Evolutionary conservation across 108 stramenopile species (phyloP).

Genomic region (Skeletonema marinoi): DNA sequence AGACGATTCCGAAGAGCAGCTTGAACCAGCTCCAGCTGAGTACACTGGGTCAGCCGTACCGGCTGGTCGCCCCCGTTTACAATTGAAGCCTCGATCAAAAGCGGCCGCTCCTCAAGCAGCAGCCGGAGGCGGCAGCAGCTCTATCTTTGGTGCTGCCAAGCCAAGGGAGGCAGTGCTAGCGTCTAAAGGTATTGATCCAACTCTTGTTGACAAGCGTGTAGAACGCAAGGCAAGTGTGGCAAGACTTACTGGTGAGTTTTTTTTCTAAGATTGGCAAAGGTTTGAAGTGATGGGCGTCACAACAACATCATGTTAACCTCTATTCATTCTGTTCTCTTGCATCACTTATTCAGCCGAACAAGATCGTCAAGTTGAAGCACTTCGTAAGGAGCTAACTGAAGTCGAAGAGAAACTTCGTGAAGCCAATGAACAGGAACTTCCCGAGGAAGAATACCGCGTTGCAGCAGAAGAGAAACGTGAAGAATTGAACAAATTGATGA

Average conservation of each 20-base stretch:
- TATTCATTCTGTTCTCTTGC: neutral
- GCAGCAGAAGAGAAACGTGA: conserved; percentile 40
- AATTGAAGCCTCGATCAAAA: conserved; percentile 46
- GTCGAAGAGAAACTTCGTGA: conserved; percentile 54
- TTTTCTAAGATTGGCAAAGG: neutral
- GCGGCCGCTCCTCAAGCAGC: neutral
- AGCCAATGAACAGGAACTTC: conserved; percentile 66
- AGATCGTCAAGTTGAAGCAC: conserved; percentile 50
- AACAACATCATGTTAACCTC: neutral
- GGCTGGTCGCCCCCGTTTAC: conserved; percentile 29
- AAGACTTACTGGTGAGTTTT: conserved; percentile 43
- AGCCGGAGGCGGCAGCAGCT: conserved; percentile 4
- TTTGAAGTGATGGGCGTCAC: neutral
- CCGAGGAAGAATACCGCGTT: conserved; percentile 54
- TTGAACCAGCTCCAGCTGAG: conserved; percentile 4
- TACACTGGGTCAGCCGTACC: conserved; percentile 14
- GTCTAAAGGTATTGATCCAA: conserved; percentile 57
- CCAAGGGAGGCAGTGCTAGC: conserved; percentile 56
- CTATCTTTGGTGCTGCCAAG: conserved; percentile 56
- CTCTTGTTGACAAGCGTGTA: conserved; percentile 43
- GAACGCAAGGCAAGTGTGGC: conserved; percentile 50
- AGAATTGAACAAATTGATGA: conserved; percentile 49
- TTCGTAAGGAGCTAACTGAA: conserved; percentile 50
- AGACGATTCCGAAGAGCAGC: conserved; percentile 43
- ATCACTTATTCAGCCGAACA: conserved; percentile 35